Base-by-base conservation (phyloP, 306 rosid genomes). In the Cicer cuneatum region DNA sequence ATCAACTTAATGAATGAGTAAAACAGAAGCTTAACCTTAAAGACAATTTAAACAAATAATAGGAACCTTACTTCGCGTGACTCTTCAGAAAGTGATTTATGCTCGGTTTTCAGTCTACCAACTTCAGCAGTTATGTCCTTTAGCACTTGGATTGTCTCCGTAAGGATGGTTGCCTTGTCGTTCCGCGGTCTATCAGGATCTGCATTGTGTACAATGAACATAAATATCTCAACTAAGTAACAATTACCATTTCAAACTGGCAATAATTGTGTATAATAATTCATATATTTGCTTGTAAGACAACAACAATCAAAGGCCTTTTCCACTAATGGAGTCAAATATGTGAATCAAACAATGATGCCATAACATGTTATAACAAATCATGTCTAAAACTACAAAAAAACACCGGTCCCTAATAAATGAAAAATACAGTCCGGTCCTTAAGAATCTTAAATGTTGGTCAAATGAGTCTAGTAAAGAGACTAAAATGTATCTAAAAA, bases 141-240 rank as follows among this genome's bases (percentile, higher is more conserved):
- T 61, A 93, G 84, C 75, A 86, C 65, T 76, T 93, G 94, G 74
- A 93, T 13, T 3, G 98, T 86, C 83, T 91, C 96, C 0, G 88
- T 79, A 39, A 93, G 92, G 53, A 93, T 93, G 48, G 98, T 91
- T 40, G 86, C 96, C 81, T 93, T 93, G 79, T 93, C 98, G 69
- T 93, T 91, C 87, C 87, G 90, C 39, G 97, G 97, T 89, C 96
- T 93, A 78, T 87, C 94, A 8, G 96, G 88, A 60, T 89, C 97
- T 89, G 87, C 84, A 80, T 80, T 74, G 37, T 78, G 66, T 51
- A 62, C 15, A 77, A 76, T 21, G 46, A 73, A 19, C 24, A 73
- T 57, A 11, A 66, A 71, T 10, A 76, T 66, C 41, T 56, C 81
- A 66, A 58, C 53, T 19, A 35, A 1, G 3, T 2, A 5, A 57